Conservation (phyloP, 2,329 filamentous ascomycete species). For the Penicillium italicum region DNA sequence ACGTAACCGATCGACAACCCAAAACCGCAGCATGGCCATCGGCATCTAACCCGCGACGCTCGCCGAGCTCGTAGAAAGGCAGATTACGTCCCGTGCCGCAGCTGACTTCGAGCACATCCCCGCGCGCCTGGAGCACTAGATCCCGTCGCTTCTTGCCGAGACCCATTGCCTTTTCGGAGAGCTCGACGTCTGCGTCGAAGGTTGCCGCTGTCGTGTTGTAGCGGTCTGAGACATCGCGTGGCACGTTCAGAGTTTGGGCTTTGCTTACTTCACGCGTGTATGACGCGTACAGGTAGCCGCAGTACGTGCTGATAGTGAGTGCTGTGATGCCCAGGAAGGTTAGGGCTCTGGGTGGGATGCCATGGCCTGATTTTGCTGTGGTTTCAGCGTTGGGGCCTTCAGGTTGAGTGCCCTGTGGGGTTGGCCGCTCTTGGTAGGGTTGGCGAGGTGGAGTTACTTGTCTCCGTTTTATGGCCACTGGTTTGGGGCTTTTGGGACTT, state of each 20-base stretch:
- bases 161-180: constrained; percentile 44
- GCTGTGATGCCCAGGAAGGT: constrained; percentile 39
- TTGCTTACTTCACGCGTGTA: constrained; percentile 38
- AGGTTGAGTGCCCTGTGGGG: background rate
- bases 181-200: constrained; percentile 47
- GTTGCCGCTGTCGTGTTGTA: constrained; percentile 43
- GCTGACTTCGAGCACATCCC: constrained; percentile 49
- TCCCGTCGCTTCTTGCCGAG: constrained; percentile 41
- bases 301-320: constrained; percentile 44
- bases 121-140: constrained; percentile 42
- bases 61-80: constrained; percentile 44
- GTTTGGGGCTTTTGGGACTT: constrained; percentile 4
- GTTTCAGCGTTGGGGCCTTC: constrained; percentile 4
- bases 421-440: background rate
- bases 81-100: constrained; percentile 51
- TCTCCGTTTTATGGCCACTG: background rate
- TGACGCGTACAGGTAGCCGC: constrained; percentile 43
- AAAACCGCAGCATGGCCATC: constrained; percentile 29
- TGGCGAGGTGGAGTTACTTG: background rate
- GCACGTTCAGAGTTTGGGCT: constrained; percentile 32
- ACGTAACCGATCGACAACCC: constrained; percentile 43
- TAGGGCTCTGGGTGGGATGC: constrained; percentile 34
- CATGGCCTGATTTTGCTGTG: constrained; percentile 7
- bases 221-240: constrained; percentile 46
- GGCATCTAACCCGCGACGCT: constrained; percentile 31